Conservation (phyloP, 768 basidiomycete genomes). For the Agaricus subrufescens region DNA sequence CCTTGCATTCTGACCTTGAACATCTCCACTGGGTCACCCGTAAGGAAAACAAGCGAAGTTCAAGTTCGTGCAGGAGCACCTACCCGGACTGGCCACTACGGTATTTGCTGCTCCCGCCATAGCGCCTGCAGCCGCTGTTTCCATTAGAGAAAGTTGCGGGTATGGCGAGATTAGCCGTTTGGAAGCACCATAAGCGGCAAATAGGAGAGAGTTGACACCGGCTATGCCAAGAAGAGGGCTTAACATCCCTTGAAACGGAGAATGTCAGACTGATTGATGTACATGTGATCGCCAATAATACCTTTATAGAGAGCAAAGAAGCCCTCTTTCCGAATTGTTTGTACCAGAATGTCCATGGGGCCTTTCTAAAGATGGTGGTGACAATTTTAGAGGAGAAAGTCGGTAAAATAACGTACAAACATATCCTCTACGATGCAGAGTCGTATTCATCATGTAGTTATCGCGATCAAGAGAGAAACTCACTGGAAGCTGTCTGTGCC, state of each 20-base stretch:
- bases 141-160: conserved; percentile 71
- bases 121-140: conserved; percentile 81
- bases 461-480: conserved; percentile 17
- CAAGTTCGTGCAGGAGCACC: background rate
- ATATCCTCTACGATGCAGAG: conserved; percentile 54
- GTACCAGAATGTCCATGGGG: conserved; percentile 83
- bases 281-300: conserved; percentile 18
- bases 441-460: conserved; percentile 1
- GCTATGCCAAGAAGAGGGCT: conserved; percentile 91
- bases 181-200: conserved; percentile 84
- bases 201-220: conserved; percentile 93
- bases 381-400: background rate
- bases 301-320: conserved; percentile 95
- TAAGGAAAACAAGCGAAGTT: background rate
- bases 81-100: conserved; percentile 86
- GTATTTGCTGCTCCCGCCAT: conserved; percentile 94
- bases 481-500: conserved; percentile 83
- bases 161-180: conserved; percentile 85
- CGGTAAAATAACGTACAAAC: conserved; percentile 59
- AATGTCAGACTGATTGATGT: background rate
- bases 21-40: conserved; percentile 70
- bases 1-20: conserved; percentile 99
- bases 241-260: conserved; percentile 66
- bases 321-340: conserved; percentile 86
- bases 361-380: conserved; percentile 57